Evolutionary conservation across 2,329 filamentous ascomycete species (phyloP), one percentile per base, ranked within the genome.

Genomic region (Aspergillus vadensis): DNA sequence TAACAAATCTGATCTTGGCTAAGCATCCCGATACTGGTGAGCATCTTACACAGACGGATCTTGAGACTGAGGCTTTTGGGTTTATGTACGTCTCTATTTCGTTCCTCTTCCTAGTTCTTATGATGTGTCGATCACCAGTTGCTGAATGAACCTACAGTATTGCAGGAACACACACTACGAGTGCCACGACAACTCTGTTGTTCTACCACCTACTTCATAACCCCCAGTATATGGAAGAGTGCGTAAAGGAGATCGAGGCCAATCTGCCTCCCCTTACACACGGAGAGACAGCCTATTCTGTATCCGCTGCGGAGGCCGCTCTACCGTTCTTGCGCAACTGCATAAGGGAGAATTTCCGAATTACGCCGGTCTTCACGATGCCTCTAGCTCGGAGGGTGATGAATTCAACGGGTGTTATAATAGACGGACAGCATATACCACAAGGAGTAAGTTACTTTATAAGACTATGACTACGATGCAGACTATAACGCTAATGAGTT

Each of bases 61-160:
- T 77, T 1, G 70, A 74, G 54, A 72, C 74, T 0, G 74, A 77
- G 51, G 74, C 74, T 3, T 77, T 77, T 64, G 75, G 71, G 1
- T 74, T 76, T 52, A 75, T 77, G 74, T 75, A 36, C 32, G 32
- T 15, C 32, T 14, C 32, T 5, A 1, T 36, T 36, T 2, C 32
- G 5, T 5, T 5, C 5, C 15, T 15, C 12, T 32, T 12, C 10
- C 4, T 32, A 10, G 10, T 32, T 12, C 30, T 1, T 27, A 30
- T 15, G 0, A 36, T 36, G 10, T 6, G 12, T 36, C 4, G 10
- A 12, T 5, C 12, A 6, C 2, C 4, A 14, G 12, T 0, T 36
- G 12, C 30, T 36, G 4, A 36, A 36, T 1, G 30, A 10, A 65
- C 63, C 67, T 62, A 70, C 14, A 74, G 71, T 19, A 72, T 76